A percentile compares a stretch with the other conserved stretches of the same genome.
These are phyloP conservation scores for Candida boleticola DNA, from an alignment of 805 yeast species.

Conservation along the genomic window DNA sequence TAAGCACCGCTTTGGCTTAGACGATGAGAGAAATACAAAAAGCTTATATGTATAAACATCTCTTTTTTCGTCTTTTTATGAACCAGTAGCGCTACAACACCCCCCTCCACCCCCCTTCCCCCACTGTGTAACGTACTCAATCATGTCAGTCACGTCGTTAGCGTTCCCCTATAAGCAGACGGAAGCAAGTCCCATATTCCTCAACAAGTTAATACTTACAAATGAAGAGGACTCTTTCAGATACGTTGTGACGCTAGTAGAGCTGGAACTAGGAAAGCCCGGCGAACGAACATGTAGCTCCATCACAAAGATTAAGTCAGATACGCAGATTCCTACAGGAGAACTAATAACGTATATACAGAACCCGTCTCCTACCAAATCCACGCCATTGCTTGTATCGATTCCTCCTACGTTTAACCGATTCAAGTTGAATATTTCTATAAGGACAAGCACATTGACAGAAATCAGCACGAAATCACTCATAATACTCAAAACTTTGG, in stretches of 20 bases:
- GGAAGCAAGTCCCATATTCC: conserved; percentile 11
- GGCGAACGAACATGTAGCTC: conserved; percentile 14
- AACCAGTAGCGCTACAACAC: no score
- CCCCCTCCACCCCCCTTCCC: no score
- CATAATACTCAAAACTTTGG: conserved; percentile 31
- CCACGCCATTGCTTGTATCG: conserved; percentile 31
- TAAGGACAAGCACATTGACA: conserved; percentile 12
- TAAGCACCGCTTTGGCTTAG: no score
- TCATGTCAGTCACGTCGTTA: conserved; percentile 15
- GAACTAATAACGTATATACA: conserved; percentile 26
- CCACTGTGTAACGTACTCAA: no score
- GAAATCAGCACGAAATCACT: conserved; percentile 15
- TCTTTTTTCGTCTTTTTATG: no score
- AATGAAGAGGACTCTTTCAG: conserved; percentile 25
- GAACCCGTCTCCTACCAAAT: conserved; percentile 12
- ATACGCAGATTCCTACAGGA: conserved; percentile 10
- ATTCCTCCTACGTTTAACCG: conserved; percentile 20
- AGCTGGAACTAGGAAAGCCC: conserved; percentile 8
- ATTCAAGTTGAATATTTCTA: conserved; percentile 28
- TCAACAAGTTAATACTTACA: conserved; percentile 24
- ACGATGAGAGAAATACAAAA: no score
- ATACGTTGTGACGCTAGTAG: conserved; percentile 17
- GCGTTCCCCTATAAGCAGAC: conserved; percentile 28
- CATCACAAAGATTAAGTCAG: conserved; percentile 15
- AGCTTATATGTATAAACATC: no score